These are phyloP conservation scores for Candida xiaguanensis DNA, from an alignment of 805 yeast species.

Conservation along the genomic window DNA sequence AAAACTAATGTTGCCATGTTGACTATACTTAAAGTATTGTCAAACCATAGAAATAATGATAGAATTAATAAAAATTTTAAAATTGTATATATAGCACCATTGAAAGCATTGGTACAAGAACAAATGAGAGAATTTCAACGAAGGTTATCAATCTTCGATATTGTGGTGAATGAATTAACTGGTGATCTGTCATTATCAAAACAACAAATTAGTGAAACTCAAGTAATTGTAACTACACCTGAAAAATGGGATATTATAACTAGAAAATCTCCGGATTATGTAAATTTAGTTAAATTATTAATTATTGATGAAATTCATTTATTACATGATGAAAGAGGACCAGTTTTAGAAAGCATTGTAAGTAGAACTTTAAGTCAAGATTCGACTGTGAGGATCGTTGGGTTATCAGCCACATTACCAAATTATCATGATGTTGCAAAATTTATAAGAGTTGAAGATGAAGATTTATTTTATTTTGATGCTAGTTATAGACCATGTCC, in stretches of 20 bases:
- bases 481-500: slow-evolving; percentile 90
- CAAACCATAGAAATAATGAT: slow-evolving; percentile 43
- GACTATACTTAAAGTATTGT: slow-evolving; percentile 61
- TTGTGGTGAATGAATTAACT: slow-evolving; percentile 79
- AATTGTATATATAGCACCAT: slow-evolving; percentile 86
- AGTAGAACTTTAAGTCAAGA: slow-evolving; percentile 61
- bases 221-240: slow-evolving; percentile 87
- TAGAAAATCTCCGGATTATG: slow-evolving; percentile 65
- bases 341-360: slow-evolving; percentile 85
- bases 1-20: slow-evolving; percentile 95
- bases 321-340: slow-evolving; percentile 92
- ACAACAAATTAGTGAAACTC: slow-evolving; percentile 73
- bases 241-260: slow-evolving; percentile 98
- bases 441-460: slow-evolving; percentile 62
- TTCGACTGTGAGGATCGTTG: slow-evolving; percentile 66
- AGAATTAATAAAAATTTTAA: slow-evolving; percentile 58
- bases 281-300: slow-evolving; percentile 61
- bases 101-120: slow-evolving; percentile 93
- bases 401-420: slow-evolving; percentile 90
- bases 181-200: slow-evolving; percentile 82
- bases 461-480: slow-evolving; percentile 78
- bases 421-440: slow-evolving; percentile 83
- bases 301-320: slow-evolving; percentile 92
- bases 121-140: slow-evolving; percentile 84
- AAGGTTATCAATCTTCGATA: slow-evolving; percentile 59